phyloP scores from a whole-genome alignment of 2,329 filamentous ascomycete species.

The Trichoderma breve region DNA sequence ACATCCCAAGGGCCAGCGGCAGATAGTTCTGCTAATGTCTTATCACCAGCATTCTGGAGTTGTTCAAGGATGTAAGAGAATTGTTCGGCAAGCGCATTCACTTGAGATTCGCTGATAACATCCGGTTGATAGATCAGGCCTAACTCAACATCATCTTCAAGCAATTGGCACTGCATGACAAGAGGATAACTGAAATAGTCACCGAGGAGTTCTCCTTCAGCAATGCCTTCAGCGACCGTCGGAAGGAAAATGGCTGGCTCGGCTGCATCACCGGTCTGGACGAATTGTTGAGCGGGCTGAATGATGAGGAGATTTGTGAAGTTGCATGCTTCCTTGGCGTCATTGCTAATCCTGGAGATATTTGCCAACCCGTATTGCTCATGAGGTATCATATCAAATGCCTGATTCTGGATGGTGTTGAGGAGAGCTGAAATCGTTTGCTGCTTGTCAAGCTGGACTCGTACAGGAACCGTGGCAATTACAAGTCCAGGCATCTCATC shows the following conservation, averaged over 20 bases:
- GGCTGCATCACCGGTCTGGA: not conserved
- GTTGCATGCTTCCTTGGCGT: conserved; percentile 3
- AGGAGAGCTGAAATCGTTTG: not conserved
- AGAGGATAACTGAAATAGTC: conserved; percentile 9
- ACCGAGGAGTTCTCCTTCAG: not conserved
- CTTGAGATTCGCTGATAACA: not conserved
- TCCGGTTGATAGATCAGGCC: not conserved
- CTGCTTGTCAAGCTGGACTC: not conserved
- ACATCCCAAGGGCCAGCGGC: conserved; percentile 1
- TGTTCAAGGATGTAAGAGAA: conserved; percentile 3
- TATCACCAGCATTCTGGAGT: not conserved
- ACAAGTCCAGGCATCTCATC: conserved; percentile 25
- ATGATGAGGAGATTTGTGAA: conserved; percentile 8
- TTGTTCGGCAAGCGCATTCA: conserved; percentile 4
- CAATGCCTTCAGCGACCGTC: not conserved
- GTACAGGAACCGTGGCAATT: conserved; percentile 25
- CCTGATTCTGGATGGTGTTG: conserved; percentile 1
- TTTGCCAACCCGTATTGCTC: conserved; percentile 11
- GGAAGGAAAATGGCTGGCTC: not conserved
- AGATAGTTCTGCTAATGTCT: not conserved
- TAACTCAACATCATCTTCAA: not conserved
- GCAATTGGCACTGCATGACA: conserved; percentile 1
- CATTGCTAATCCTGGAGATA: not conserved
- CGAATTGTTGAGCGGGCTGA: not conserved
- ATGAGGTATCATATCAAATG: conserved; percentile 3